These are phyloP conservation scores for Beta vulgaris DNA, from an alignment of 148 eudicot genomes.

Conservation along the genomic window DNA sequence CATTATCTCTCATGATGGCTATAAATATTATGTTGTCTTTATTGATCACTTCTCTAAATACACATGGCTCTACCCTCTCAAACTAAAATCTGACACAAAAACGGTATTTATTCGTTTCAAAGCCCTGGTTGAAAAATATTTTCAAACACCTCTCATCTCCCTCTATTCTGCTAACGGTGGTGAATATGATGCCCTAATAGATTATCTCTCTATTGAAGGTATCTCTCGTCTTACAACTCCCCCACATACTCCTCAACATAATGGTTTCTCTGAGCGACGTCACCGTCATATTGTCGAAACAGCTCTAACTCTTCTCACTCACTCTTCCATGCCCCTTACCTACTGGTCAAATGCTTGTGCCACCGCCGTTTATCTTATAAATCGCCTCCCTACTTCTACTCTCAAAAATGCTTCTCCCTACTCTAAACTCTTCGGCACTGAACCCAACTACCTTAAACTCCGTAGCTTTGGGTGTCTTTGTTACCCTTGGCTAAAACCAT, in stretches of 20 bases:
- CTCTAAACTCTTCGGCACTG: not conserved
- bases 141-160: not conserved
- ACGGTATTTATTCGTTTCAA: not conserved
- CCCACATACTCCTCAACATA: no score
- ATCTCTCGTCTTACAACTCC: no score
- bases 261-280: no score
- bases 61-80: constrained; percentile 10
- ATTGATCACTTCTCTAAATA: constrained; percentile 9
- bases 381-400: not conserved
- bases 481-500: not conserved
- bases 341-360: not conserved
- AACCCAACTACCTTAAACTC: not conserved
- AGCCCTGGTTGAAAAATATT: constrained; percentile 5
- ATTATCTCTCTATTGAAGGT: no score
- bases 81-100: not conserved
- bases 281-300: not conserved
- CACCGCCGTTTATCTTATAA: not conserved
- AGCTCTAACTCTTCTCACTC: not conserved
- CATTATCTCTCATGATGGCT: not conserved
- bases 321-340: not conserved
- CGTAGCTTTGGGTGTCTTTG: not conserved
- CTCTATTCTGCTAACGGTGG: constrained; percentile 9
- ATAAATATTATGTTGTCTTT: constrained; percentile 5
- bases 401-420: not conserved
- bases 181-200: no score